phyloP scores from a whole-genome alignment of 129 eudicot genomes.

The Artemisia tridentata region DNA sequence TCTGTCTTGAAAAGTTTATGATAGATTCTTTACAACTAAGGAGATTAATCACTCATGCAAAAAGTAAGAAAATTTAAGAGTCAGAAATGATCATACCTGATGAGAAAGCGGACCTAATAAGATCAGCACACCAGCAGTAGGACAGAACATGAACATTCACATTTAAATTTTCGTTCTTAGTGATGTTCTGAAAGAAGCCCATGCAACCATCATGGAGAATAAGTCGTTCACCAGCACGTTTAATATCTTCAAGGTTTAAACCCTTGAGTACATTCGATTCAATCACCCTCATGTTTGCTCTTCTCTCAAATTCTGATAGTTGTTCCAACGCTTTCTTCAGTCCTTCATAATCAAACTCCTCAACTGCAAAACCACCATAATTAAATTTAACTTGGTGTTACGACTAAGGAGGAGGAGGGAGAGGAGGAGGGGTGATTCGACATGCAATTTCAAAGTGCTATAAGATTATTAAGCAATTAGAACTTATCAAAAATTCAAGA shows the following conservation, averaged over 20 bases:
- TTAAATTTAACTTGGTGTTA: neutral
- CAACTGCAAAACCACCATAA: slow-evolving; percentile 44
- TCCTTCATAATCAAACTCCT: slow-evolving; percentile 46
- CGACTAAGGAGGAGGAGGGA: neutral
- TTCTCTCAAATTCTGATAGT: slow-evolving; percentile 67
- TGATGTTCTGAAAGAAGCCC: slow-evolving; percentile 58
- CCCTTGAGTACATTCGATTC: slow-evolving; percentile 87
- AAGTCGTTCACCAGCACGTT: slow-evolving; percentile 81
- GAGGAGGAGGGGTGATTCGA: too few relatives aligned
- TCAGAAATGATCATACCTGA: slow-evolving; percentile 51
- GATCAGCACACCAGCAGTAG: slow-evolving; percentile 96
- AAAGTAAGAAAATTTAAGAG: neutral
- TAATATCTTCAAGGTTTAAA: slow-evolving; percentile 76
- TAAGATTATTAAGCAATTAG: too few relatives aligned
- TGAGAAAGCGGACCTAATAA: too few relatives aligned
- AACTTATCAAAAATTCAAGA: too few relatives aligned
- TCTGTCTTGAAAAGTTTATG: too few relatives aligned
- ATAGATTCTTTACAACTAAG: neutral
- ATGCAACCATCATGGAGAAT: slow-evolving; percentile 78
- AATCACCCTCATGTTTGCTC: slow-evolving; percentile 76
- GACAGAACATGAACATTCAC: slow-evolving; percentile 72
- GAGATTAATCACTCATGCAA: neutral
- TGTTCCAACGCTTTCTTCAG: slow-evolving; percentile 62
- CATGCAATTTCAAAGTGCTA: too few relatives aligned
- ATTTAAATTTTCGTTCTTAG: slow-evolving; percentile 50